Conservation (phyloP, 345 rosid genomes). For the Populus deltoides region DNA sequence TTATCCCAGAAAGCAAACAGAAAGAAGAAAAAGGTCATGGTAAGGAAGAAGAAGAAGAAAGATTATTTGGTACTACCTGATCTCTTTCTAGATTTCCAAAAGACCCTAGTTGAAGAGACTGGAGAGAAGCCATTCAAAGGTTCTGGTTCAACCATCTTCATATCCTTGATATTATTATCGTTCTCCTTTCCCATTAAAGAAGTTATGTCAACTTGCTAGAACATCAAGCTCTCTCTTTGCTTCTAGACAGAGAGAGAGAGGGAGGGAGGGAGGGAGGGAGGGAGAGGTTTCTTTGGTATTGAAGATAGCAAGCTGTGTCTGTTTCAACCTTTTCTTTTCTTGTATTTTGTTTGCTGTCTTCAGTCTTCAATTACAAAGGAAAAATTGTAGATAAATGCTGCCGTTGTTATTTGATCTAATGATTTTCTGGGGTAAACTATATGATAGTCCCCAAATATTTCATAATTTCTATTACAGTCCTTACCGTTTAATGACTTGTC, state of each 20-base stretch:
- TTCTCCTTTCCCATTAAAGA: slow-evolving; percentile 34
- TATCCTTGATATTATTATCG: background rate
- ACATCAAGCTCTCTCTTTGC: background rate
- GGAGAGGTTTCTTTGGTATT: background rate
- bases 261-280: background rate
- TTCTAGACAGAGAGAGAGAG: background rate
- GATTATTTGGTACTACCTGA: slow-evolving; percentile 42
- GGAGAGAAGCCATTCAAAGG: slow-evolving; percentile 68
- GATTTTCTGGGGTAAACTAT: background rate
- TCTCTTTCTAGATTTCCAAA: slow-evolving; percentile 78
- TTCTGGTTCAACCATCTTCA: slow-evolving; percentile 29
- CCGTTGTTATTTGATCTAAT: background rate
- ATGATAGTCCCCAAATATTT: background rate
- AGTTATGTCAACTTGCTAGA: background rate
- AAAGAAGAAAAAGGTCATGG: background rate
- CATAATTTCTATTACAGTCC: background rate
- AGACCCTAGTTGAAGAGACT: slow-evolving; percentile 59
- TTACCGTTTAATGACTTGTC: background rate
- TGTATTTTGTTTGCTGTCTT: background rate
- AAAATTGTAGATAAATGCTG: background rate
- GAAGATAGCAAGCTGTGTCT: background rate
- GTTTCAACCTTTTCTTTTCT: background rate
- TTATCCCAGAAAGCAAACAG: background rate
- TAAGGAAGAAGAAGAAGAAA: background rate
- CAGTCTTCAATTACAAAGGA: background rate